These are phyloP conservation scores for Cordyceps militaris DNA, from an alignment of 2,329 filamentous ascomycete genomes.

Conservation along the genomic window DNA sequence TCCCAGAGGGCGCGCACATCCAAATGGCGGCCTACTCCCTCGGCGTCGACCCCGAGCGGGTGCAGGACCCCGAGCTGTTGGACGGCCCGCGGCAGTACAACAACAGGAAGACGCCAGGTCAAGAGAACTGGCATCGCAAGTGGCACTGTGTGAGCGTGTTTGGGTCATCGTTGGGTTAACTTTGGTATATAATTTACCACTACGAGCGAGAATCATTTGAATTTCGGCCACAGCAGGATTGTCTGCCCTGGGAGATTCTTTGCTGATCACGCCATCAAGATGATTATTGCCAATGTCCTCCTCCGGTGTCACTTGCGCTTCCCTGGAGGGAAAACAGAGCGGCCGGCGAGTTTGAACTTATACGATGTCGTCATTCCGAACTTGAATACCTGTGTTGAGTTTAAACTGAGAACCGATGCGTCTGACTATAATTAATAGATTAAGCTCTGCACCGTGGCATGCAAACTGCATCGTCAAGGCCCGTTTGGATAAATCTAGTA, in stretches of 20 bases:
- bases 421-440: not conserved
- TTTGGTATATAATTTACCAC: constrained; percentile 4
- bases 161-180: not conserved
- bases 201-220: constrained; percentile 4
- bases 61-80: not conserved
- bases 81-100: constrained; percentile 6
- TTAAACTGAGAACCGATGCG: constrained; percentile 2
- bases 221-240: constrained; percentile 7
- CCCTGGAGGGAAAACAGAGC: not conserved
- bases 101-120: not conserved
- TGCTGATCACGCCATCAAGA: not conserved
- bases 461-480: too few relatives aligned
- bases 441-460: not conserved
- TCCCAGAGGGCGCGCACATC: constrained; percentile 3
- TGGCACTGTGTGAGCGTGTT: not conserved
- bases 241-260: constrained; percentile 4
- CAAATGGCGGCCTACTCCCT: constrained; percentile 4
- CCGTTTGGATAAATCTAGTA: too few relatives aligned
- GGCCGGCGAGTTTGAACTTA: not conserved
- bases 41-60: constrained; percentile 2
- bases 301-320: not conserved
- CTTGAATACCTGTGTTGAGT: not conserved
- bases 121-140: constrained; percentile 7
- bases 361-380: constrained; percentile 6
- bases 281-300: constrained; percentile 5